phyloP scores from a whole-genome alignment of 257 asterid genomes.

The Salvia splendens region DNA sequence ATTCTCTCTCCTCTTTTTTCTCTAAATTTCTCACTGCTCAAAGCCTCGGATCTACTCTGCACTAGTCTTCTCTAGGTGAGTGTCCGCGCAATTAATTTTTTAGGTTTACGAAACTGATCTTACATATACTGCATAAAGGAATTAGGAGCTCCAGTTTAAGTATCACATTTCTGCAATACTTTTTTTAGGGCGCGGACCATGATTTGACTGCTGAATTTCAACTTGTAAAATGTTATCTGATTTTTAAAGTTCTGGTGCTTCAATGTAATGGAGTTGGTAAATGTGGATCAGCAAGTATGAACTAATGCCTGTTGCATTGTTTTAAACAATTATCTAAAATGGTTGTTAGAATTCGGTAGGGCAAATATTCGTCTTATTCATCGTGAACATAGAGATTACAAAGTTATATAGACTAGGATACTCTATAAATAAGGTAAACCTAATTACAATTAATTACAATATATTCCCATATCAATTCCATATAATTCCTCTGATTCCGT shows the following conservation, averaged over 20 bases:
- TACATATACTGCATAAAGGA: background rate
- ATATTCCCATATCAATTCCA: too few relatives aligned
- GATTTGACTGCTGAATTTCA: constrained; percentile 26
- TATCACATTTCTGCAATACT: constrained; percentile 22
- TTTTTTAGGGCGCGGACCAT: constrained; percentile 13
- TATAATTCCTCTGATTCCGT: too few relatives aligned
- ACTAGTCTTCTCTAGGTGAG: constrained; percentile 35
- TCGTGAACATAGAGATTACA: too few relatives aligned
- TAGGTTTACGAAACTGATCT: constrained; percentile 18
- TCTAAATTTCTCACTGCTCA: constrained; percentile 11
- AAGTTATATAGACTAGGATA: too few relatives aligned
- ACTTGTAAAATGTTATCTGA: background rate
- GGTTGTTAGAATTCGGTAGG: too few relatives aligned
- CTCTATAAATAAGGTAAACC: too few relatives aligned
- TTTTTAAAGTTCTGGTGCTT: background rate
- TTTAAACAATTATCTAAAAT: constrained; percentile 7
- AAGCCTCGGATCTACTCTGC: constrained; percentile 37
- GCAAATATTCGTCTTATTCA: too few relatives aligned
- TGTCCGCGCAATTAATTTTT: constrained; percentile 20
- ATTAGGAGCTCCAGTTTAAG: constrained; percentile 27
- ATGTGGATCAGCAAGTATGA: constrained; percentile 24
- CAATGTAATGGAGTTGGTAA: constrained; percentile 13
- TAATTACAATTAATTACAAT: too few relatives aligned
- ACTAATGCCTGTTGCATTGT: constrained; percentile 20
- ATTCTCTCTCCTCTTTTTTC: constrained; percentile 25